Percentiles rank a stretch among this genome's conserved stretches.
Evolutionary conservation across 2,329 filamentous ascomycete species (phyloP).

Genomic region (Arthroderma uncinatum): DNA sequence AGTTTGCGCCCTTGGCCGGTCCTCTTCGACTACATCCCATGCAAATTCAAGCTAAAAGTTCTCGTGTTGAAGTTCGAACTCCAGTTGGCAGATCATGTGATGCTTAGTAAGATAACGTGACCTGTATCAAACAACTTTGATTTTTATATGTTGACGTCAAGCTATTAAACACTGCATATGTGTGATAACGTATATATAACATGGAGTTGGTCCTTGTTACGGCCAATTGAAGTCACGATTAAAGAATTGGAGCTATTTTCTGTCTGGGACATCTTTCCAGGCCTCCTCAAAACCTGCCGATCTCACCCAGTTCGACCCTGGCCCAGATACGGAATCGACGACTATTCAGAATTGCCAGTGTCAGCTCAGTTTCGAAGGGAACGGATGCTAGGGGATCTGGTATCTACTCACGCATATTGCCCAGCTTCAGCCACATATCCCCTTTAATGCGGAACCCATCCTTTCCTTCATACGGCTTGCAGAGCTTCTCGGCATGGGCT

Average conservation of each 20-base stretch:
- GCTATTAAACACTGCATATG: no score
- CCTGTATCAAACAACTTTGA: no score
- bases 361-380: conserved; percentile 19
- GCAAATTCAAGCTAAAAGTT: background rate
- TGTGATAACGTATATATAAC: no score
- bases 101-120: background rate
- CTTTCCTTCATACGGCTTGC: conserved; percentile 26
- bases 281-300: conserved; percentile 34
- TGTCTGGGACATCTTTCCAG: conserved; percentile 23
- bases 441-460: conserved; percentile 28
- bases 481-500: conserved; percentile 49
- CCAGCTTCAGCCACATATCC: conserved; percentile 37
- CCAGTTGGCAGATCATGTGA: background rate
- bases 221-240: background rate
- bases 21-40: background rate
- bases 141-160: no score
- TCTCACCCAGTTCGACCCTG: conserved; percentile 28
- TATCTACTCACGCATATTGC: conserved; percentile 32
- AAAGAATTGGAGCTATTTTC: background rate
- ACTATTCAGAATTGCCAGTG: background rate
- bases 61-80: background rate
- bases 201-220: no score
- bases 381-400: conserved; percentile 21
- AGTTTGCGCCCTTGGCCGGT: background rate
- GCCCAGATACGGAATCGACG: conserved; percentile 4